A percentile compares a stretch with the other conserved stretches of the same genome.
phyloP scores from a whole-genome alignment of 805 yeast species.

The Candida vaughaniae region DNA sequence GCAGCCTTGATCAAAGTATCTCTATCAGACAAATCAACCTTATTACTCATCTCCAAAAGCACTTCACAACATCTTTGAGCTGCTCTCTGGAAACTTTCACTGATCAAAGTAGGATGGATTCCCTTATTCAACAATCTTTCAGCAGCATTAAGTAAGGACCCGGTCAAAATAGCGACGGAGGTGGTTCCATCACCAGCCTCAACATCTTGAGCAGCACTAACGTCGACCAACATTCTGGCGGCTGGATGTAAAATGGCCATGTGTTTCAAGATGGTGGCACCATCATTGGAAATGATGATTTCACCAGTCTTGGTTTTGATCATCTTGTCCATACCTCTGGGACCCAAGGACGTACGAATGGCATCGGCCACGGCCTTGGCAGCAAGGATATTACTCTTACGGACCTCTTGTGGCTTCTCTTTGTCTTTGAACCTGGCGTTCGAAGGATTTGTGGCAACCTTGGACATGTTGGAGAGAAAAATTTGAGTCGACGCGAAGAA shows the following conservation, averaged over 20 bases:
- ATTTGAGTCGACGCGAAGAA: conserved; percentile 4
- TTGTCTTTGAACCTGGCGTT: conserved; percentile 90
- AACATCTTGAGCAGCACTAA: conserved; percentile 95
- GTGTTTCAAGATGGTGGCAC: conserved; percentile 93
- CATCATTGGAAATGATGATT: conserved; percentile 94
- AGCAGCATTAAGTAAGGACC: conserved; percentile 92
- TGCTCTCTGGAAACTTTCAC: conserved; percentile 90
- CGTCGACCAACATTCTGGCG: conserved; percentile 94
- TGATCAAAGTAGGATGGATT: conserved; percentile 92
- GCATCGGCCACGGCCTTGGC: conserved; percentile 96
- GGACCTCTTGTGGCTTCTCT: conserved; percentile 93
- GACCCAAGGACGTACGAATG: conserved; percentile 92
- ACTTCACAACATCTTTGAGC: conserved; percentile 81
- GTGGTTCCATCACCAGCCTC: conserved; percentile 99
- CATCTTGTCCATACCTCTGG: conserved; percentile 99
- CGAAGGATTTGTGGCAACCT: conserved; percentile 44
- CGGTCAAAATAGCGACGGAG: conserved; percentile 92
- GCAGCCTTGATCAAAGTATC: conserved; percentile 90
- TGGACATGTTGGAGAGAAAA: conserved; percentile 7
- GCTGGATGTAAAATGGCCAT: conserved; percentile 99
- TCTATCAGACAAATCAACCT: conserved; percentile 75
- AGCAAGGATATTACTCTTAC: conserved; percentile 83
- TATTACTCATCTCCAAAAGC: conserved; percentile 78
- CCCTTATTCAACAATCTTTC: conserved; percentile 86
- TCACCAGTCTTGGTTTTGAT: conserved; percentile 91